Conservation (phyloP, 768 basidiomycete genomes). For the Lentinula detonsa region DNA sequence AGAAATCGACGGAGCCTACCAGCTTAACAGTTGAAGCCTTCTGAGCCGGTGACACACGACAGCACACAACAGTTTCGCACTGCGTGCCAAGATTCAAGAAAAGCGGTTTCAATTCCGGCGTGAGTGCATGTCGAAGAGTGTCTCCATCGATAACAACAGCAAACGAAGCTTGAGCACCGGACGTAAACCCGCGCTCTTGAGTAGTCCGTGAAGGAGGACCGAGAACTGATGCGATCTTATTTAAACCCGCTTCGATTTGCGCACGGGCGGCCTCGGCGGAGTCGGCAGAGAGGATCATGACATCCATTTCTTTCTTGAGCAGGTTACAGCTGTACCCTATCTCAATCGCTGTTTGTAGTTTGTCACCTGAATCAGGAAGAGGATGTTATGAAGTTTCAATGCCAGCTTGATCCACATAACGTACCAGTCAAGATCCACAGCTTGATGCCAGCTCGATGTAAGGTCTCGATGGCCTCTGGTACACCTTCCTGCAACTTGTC, state of each 20-base stretch:
- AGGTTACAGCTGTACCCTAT: slow-evolving; percentile 97
- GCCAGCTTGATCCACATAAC: slow-evolving; percentile 10
- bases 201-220: slow-evolving; percentile 68
- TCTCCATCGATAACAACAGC: slow-evolving; percentile 97
- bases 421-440: slow-evolving; percentile 93
- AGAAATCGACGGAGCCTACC: slow-evolving; percentile 27
- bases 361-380: slow-evolving; percentile 59
- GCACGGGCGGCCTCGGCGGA: slow-evolving; percentile 65
- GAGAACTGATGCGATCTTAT: slow-evolving; percentile 86
- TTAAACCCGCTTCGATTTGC: slow-evolving; percentile 88
- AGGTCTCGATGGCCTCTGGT: slow-evolving; percentile 88
- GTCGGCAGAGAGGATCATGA: slow-evolving; percentile 94
- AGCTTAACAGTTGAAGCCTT: slow-evolving; percentile 96
- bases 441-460: slow-evolving; percentile 94
- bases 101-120: slow-evolving; percentile 68
- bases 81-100: slow-evolving; percentile 93
- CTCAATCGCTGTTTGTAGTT: slow-evolving; percentile 96
- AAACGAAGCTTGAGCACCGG: slow-evolving; percentile 65
- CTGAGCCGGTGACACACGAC: slow-evolving; percentile 95
- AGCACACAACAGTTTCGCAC: slow-evolving; percentile 97
- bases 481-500: slow-evolving; percentile 98
- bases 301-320: slow-evolving; percentile 89
- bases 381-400: not conserved
- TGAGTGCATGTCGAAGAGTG: slow-evolving; percentile 77
- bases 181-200: slow-evolving; percentile 61